Evolutionary conservation across 768 basidiomycete genomes (phyloP).

Genomic region (Leccinellum luteum): DNA sequence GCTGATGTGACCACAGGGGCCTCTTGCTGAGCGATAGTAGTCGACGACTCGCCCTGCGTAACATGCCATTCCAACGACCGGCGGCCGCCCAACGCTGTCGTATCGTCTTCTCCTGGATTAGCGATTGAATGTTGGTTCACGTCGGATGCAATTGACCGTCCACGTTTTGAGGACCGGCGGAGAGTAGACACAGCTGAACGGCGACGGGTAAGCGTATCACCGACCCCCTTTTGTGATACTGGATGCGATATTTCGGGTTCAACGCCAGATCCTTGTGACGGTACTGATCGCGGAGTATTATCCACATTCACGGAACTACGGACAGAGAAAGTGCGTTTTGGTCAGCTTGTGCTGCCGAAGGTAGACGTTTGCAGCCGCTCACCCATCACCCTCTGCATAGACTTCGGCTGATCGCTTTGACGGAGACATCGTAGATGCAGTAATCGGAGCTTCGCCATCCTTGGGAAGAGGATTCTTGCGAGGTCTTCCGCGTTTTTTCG

Average conservation of each 20-base stretch:
- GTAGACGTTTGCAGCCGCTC: neutral
- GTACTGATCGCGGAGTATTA: neutral
- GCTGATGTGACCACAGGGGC: neutral
- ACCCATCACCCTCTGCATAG: neutral
- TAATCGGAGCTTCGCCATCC: neutral
- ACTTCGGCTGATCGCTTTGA: neutral
- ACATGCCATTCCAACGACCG: neutral
- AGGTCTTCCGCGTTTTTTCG: constrained; percentile 38
- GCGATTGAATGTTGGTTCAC: neutral
- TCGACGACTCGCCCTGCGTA: neutral
- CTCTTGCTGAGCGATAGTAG: neutral
- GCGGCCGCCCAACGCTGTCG: neutral
- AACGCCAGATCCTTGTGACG: neutral
- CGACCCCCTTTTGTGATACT: neutral
- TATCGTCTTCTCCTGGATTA: neutral
- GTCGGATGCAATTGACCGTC: neutral
- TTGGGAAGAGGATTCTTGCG: constrained; percentile 22
- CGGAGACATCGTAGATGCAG: constrained; percentile 6
- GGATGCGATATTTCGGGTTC: neutral
- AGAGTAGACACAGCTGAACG: neutral
- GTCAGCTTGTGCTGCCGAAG: neutral
- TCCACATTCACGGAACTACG: neutral
- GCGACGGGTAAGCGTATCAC: neutral
- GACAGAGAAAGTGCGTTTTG: neutral
- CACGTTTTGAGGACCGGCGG: constrained; percentile 5